Percentiles rank a stretch among this genome's conserved stretches.
Evolutionary conservation across 2,329 filamentous ascomycete genomes (phyloP).

Genomic region (Westerdykella ornata): DNA sequence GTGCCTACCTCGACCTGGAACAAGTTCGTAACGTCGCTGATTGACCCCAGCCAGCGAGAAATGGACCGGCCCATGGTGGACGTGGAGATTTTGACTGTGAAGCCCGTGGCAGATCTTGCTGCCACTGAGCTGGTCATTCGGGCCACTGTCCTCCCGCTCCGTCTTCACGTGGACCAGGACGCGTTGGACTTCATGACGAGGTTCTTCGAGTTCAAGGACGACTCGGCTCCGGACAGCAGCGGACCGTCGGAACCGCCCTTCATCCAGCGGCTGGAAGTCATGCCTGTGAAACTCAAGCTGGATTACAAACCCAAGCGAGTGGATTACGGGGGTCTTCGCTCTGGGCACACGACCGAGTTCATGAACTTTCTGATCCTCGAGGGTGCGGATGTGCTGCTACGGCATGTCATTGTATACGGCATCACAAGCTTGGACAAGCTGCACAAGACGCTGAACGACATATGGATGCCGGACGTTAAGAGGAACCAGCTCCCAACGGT

Average conservation of each 20-base stretch:
- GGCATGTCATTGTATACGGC: conserved; percentile 88
- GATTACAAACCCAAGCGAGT: conserved; percentile 99
- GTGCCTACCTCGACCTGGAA: conserved; percentile 95
- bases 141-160: conserved; percentile 70
- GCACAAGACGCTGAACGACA: conserved; percentile 83
- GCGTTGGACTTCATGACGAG: conserved; percentile 93
- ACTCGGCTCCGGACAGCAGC: conserved; percentile 46
- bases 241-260: conserved; percentile 72
- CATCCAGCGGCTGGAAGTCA: conserved; percentile 81
- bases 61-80: conserved; percentile 85
- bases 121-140: conserved; percentile 85
- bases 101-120: conserved; percentile 73
- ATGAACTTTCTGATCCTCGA: conserved; percentile 98
- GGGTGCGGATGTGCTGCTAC: conserved; percentile 74
- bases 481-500: conserved; percentile 82
- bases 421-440: conserved; percentile 84
- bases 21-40: conserved; percentile 92
- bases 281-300: conserved; percentile 72
- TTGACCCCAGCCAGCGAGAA: conserved; percentile 78
- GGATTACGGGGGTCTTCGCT: conserved; percentile 86
- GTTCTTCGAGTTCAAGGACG: conserved; percentile 97
- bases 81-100: conserved; percentile 79
- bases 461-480: conserved; percentile 93
- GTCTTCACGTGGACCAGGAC: conserved; percentile 94
- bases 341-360: conserved; percentile 91